Conservation (phyloP, 2,329 filamentous ascomycete genomes). For the Sporothrix pseudoabietina region DNA sequence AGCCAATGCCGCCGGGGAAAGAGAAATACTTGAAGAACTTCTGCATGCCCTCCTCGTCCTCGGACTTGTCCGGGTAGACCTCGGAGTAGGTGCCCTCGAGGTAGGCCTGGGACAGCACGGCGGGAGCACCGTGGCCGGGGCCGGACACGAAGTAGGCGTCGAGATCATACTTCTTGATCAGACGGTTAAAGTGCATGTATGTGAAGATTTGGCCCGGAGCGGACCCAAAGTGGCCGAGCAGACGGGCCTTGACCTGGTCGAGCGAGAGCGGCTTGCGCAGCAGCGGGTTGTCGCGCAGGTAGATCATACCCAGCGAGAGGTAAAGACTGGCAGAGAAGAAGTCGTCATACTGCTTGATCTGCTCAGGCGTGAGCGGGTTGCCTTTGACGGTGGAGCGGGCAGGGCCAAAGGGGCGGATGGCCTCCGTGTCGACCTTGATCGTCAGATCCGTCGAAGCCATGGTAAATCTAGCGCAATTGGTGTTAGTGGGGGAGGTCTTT, state of each 20-base stretch:
- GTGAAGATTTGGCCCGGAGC: constrained; percentile 81
- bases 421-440: constrained; percentile 48
- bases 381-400: constrained; percentile 66
- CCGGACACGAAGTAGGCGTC: constrained; percentile 74
- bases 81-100: constrained; percentile 77
- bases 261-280: constrained; percentile 68
- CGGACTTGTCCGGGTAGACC: constrained; percentile 72
- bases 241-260: constrained; percentile 71
- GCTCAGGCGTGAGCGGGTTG: constrained; percentile 64
- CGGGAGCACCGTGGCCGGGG: constrained; percentile 76
- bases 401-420: constrained; percentile 64
- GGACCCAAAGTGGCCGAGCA: constrained; percentile 78
- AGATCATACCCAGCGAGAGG: constrained; percentile 78
- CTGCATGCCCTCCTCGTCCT: constrained; percentile 68
- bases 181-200: constrained; percentile 78
- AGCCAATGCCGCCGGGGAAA: constrained; percentile 77
- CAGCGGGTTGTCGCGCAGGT: constrained; percentile 72
- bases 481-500: not conserved
- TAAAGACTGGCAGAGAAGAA: constrained; percentile 77
- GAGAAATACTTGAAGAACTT: constrained; percentile 83
- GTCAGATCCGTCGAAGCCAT: constrained; percentile 9
- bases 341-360: constrained; percentile 68
- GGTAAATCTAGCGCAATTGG: not conserved
- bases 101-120: constrained; percentile 73
- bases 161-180: constrained; percentile 79